These are phyloP conservation scores for Mycena polygramma DNA, from an alignment of 768 basidiomycete genomes.

Conservation along the genomic window DNA sequence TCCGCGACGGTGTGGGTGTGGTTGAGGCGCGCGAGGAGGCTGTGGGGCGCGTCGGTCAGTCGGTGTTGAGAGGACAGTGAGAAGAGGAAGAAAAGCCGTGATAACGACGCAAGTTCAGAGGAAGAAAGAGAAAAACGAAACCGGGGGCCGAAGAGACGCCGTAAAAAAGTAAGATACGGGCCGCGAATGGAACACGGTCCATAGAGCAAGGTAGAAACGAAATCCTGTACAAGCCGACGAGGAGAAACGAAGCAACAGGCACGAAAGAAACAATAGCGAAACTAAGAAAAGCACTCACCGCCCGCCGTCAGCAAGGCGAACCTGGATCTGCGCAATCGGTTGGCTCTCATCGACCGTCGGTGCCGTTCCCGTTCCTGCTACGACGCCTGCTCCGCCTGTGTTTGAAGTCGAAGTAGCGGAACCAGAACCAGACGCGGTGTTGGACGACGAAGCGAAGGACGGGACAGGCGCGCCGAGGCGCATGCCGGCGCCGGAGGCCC, in stretches of 20 bases:
- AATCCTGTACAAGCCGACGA: too few relatives aligned
- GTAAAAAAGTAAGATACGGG: too few relatives aligned
- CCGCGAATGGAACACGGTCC: too few relatives aligned
- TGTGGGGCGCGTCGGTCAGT: constrained; percentile 35
- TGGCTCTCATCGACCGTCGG: constrained; percentile 75
- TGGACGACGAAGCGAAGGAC: constrained; percentile 41
- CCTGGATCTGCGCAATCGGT: constrained; percentile 92
- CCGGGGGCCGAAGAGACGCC: too few relatives aligned
- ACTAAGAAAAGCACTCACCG: constrained; percentile 58
- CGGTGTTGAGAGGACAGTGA: not conserved
- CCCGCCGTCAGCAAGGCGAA: constrained; percentile 92
- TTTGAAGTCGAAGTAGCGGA: too few relatives aligned
- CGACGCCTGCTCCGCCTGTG: constrained; percentile 46
- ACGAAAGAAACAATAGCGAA: not conserved
- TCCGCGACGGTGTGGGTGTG: constrained; percentile 72
- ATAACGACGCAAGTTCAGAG: not conserved
- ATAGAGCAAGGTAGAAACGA: too few relatives aligned
- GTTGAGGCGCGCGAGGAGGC: constrained; percentile 77
- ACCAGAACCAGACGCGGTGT: not conserved
- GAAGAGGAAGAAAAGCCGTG: not conserved
- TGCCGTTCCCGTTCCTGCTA: constrained; percentile 67
- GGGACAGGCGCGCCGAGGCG: constrained; percentile 87
- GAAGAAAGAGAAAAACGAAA: too few relatives aligned
- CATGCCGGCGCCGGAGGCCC: constrained; percentile 44
- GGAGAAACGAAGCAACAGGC: too few relatives aligned